Base-by-base conservation (phyloP, 306 rosid genomes). In the Styphnolobium japonicum region DNA sequence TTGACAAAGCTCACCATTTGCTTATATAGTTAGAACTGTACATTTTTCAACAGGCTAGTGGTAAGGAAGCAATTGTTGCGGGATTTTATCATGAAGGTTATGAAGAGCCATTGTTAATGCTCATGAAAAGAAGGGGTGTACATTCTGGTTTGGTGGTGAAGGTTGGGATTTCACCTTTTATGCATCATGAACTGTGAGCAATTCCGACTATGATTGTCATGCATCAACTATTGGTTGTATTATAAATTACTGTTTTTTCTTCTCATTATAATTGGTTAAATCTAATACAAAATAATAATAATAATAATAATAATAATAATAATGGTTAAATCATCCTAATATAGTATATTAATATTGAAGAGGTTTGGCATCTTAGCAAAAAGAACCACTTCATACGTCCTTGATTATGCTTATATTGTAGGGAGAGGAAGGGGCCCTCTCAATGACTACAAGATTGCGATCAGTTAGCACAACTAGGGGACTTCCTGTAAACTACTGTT, bases 361-460 rank as follows among this genome's bases (percentile, higher is more conserved):
- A 75, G 61, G 70, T 75, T 40, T 65, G 53, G 16, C 60, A 53
- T 36, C 61, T 63, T 53, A 48, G 25, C 42, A 46, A 68, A 70
- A 58, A 36, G 71, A 85, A 71, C 51, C 34, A 79, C 58, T 65
- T 72, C 43, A 39, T 78, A 31, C 57, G 21, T 14, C 49, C 73
- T 42, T 87, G 64, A 64, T 76, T 77, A 63, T 82, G 81, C 63
- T 71, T 60, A 64, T 78, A 67, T 53, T 82, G 62, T 64, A 92
- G 98, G 98, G 98, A 65, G 98, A 92, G 85, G 98, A 95, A 90
- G 98, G 98, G 40, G 98, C 97, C 49, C 93, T 95, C 76, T 95
- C 98, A 21, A 88, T 95, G 97, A 92, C 98, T 36, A 95, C 98
- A 1, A 88, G 94, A 83, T 86, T 86, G 85, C 90, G 98, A 73